Conservation (phyloP, 2,329 filamentous ascomycete species). For the Phyllosticta ampelicida region DNA sequence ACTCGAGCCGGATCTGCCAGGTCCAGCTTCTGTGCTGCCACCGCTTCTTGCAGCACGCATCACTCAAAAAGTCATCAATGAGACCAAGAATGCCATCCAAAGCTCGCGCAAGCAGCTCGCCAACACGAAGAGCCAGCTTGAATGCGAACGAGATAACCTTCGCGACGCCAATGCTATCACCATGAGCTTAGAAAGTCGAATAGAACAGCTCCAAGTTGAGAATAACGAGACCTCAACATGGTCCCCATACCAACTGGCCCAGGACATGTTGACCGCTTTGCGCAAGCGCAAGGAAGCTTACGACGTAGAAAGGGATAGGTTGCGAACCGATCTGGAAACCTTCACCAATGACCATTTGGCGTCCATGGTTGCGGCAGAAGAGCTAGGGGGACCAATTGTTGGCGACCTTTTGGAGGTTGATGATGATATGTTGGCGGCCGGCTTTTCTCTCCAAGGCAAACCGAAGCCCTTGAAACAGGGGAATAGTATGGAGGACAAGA, state of each 20-base stretch:
- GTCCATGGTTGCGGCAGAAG: conserved; percentile 69
- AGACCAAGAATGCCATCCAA: conserved; percentile 51
- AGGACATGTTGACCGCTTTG: conserved; percentile 52
- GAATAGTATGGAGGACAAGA: conserved; percentile 21
- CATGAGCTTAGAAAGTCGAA: conserved; percentile 43
- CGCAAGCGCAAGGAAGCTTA: conserved; percentile 49
- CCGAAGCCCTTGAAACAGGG: conserved; percentile 28
- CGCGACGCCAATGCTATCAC: conserved; percentile 38
- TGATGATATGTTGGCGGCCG: conserved; percentile 42
- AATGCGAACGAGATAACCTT: conserved; percentile 35
- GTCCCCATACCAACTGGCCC: conserved; percentile 49
- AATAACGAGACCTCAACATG: conserved; percentile 48
- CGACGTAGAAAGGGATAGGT: conserved; percentile 47
- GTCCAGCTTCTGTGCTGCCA: conserved; percentile 54
- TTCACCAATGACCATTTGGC: conserved; percentile 65
- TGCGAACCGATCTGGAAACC: conserved; percentile 53
- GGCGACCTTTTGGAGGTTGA: conserved; percentile 59
- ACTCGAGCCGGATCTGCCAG: conserved; percentile 55
- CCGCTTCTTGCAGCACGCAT: conserved; percentile 60
- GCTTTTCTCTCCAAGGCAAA: conserved; percentile 44
- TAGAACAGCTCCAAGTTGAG: conserved; percentile 48
- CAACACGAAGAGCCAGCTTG: conserved; percentile 29
- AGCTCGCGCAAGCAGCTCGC: conserved; percentile 32
- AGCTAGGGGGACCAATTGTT: conserved; percentile 71
- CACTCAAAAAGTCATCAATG: conserved; percentile 52